Percentiles rank a stretch among this genome's conserved stretches.
Conservation (phyloP, 2,329 filamentous ascomycete genomes). For the Nannizziopsis barbatae region DNA sequence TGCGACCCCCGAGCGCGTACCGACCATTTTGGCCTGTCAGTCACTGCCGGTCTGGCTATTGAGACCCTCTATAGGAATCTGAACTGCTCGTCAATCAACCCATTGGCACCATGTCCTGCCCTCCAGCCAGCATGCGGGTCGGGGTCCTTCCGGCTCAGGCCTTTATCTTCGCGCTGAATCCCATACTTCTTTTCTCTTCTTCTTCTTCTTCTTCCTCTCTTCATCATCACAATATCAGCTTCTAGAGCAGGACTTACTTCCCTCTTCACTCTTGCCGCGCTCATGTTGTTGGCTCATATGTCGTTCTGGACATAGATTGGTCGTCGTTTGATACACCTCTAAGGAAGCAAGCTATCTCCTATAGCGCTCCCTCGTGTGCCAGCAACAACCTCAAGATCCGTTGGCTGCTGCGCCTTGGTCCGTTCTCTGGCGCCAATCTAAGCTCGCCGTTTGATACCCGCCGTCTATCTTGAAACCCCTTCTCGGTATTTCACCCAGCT, state of each 20-base stretch:
- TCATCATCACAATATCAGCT: not conserved
- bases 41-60: constrained; percentile 17
- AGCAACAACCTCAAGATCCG: no score
- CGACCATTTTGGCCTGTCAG: not conserved
- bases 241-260: not conserved
- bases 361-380: no score
- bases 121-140: constrained; percentile 3
- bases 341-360: no score
- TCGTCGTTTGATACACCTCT: no score
- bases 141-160: not conserved
- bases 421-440: not conserved
- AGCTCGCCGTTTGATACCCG: not conserved
- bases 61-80: constrained; percentile 15
- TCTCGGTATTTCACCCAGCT: no score
- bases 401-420: no score
- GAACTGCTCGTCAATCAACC: not conserved
- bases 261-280: constrained; percentile 2
- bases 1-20: not conserved
- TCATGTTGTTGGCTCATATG: not conserved
- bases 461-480: no score
- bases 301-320: no score
- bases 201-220: not conserved
- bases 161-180: constrained; percentile 5
- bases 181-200: constrained; percentile 1
- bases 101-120: constrained; percentile 16